Percentiles rank a stretch among this genome's conserved stretches.
Conservation (phyloP, 495 filamentous ascomycete genomes). For the Aspergillus cavernicola region DNA sequence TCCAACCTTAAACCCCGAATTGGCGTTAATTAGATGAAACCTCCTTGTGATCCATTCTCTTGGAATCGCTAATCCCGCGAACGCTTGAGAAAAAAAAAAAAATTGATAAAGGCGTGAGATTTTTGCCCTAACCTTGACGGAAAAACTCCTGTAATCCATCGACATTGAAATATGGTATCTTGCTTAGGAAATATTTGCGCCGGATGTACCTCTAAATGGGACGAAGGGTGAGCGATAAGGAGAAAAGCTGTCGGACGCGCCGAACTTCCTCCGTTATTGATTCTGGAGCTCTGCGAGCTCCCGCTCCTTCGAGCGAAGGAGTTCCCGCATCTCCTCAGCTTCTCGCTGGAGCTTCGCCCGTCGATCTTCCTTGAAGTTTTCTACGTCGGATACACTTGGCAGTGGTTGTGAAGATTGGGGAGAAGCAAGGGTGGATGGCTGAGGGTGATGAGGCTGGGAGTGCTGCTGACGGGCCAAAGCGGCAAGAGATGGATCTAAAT, state of each 20-base stretch:
- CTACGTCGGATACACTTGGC: slow-evolving; percentile 45
- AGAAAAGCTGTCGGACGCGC: not conserved
- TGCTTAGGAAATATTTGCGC: slow-evolving; percentile 19
- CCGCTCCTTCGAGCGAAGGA: slow-evolving; percentile 70
- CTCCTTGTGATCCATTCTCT: not conserved
- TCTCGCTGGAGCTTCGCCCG: slow-evolving; percentile 67
- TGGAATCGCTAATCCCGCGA: slow-evolving; percentile 18
- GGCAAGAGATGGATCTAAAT: slow-evolving; percentile 46
- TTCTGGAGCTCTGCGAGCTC: slow-evolving; percentile 66
- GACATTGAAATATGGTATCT: slow-evolving; percentile 22
- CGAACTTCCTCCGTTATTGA: slow-evolving; percentile 16
- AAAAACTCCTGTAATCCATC: slow-evolving; percentile 16
- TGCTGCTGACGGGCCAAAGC: slow-evolving; percentile 30
- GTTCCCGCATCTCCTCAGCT: slow-evolving; percentile 70
- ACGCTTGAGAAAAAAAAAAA: slow-evolving; percentile 16
- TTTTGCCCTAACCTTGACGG: slow-evolving; percentile 4
- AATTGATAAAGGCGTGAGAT: slow-evolving; percentile 1
- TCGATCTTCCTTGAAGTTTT: slow-evolving; percentile 56
- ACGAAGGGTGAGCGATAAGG: slow-evolving; percentile 1
- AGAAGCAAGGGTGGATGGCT: slow-evolving; percentile 22
- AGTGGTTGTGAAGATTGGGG: slow-evolving; percentile 29
- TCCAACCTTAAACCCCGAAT: not conserved
- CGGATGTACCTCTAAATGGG: slow-evolving; percentile 14
- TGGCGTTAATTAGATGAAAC: not conserved
- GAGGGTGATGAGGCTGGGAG: slow-evolving; percentile 24